phyloP scores from a whole-genome alignment of 2,329 filamentous ascomycete species.

The Elsinoe australis region DNA sequence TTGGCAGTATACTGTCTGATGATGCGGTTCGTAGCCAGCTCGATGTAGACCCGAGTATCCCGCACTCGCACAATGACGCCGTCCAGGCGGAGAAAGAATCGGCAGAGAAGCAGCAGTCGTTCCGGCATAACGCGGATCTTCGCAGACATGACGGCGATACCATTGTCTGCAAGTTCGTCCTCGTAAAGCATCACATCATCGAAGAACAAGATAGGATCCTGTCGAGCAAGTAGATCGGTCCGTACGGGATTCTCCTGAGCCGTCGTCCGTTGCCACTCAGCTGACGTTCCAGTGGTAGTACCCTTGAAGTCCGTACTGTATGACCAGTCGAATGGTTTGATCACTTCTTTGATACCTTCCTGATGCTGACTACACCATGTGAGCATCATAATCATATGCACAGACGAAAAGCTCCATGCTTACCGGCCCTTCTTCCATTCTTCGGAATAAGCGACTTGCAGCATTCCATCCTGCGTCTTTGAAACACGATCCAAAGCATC shows the following conservation, averaged over 20 bases:
- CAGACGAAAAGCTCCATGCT: constrained; percentile 36
- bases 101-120: constrained; percentile 71
- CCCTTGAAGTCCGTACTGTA: constrained; percentile 86
- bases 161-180: constrained; percentile 96
- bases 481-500: constrained; percentile 86
- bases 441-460: constrained; percentile 85
- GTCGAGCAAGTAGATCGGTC: constrained; percentile 73
- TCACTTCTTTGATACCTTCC: constrained; percentile 81
- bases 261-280: constrained; percentile 25
- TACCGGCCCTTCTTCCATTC: constrained; percentile 71
- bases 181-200: constrained; percentile 95
- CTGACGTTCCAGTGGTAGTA: constrained; percentile 40
- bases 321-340: constrained; percentile 97
- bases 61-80: constrained; percentile 79
- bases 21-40: constrained; percentile 71
- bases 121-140: constrained; percentile 91
- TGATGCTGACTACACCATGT: constrained; percentile 57
- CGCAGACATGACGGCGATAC: constrained; percentile 79
- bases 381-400: constrained; percentile 4
- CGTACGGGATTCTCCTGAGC: constrained; percentile 57
- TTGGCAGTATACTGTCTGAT: constrained; percentile 85
- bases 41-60: constrained; percentile 86
- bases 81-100: constrained; percentile 90
- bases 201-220: constrained; percentile 92
- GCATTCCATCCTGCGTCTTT: constrained; percentile 84